A percentile compares a stretch with the other conserved stretches of the same genome.
Evolutionary conservation across 176 grass and related monocot genomes (phyloP).

Genomic region (Leersia perrieri): DNA sequence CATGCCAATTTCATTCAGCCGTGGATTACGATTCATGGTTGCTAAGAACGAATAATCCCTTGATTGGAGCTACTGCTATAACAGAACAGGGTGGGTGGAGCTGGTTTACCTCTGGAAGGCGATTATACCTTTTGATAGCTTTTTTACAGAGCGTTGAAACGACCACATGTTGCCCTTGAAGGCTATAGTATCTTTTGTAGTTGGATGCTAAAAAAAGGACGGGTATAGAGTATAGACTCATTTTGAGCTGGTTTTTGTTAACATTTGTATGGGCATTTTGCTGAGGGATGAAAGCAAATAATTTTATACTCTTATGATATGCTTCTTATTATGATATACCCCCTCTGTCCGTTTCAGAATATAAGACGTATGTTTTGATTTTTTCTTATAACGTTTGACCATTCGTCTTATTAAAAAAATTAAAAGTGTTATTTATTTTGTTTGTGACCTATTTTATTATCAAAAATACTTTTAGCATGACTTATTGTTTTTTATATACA

Average conservation of each 20-base stretch:
- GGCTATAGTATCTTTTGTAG: constrained; percentile 19
- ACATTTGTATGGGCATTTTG: background rate
- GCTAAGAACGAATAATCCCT: constrained; percentile 21
- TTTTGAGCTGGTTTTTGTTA: constrained; percentile 7
- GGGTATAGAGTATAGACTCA: background rate
- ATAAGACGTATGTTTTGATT: too few relatives aligned
- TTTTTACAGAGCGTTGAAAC: background rate
- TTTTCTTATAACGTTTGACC: too few relatives aligned
- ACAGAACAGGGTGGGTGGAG: background rate
- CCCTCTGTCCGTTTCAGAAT: too few relatives aligned
- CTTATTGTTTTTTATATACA: too few relatives aligned
- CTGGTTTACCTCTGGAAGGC: background rate
- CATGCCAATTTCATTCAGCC: background rate
- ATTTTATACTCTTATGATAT: background rate
- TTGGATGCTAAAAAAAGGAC: background rate
- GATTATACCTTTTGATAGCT: constrained; percentile 9
- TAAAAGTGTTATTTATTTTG: too few relatives aligned
- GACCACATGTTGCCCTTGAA: background rate
- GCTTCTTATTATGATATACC: too few relatives aligned
- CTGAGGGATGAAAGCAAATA: constrained; percentile 8
- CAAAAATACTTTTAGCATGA: too few relatives aligned
- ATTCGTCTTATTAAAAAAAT: too few relatives aligned
- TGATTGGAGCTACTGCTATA: background rate
- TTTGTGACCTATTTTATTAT: too few relatives aligned
- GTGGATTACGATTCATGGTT: background rate